A percentile compares a stretch with the other conserved stretches of the same genome.
phyloP scores from a whole-genome alignment of 2,329 filamentous ascomycete species.

The Aspergillus sp. region DNA sequence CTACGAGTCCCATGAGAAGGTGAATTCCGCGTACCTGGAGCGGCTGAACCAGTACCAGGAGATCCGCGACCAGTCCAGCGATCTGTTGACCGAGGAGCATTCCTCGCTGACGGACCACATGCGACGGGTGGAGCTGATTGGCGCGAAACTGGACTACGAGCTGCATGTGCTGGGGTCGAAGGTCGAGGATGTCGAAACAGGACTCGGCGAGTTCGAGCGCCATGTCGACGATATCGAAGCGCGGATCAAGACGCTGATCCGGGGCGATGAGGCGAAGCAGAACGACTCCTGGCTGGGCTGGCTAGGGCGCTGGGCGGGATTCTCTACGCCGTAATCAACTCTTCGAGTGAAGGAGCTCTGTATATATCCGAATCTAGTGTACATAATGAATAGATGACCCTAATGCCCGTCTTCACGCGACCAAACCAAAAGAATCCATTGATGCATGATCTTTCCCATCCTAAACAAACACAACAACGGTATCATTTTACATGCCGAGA shows the following conservation, averaged over 20 bases:
- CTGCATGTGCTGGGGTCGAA: slow-evolving; percentile 75
- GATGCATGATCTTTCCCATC: neutral
- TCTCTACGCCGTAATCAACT: slow-evolving; percentile 16
- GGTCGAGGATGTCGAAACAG: slow-evolving; percentile 83
- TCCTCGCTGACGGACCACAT: slow-evolving; percentile 67
- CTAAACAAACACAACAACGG: neutral
- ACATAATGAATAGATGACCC: neutral
- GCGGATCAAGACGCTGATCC: slow-evolving; percentile 62
- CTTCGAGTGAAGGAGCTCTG: neutral
- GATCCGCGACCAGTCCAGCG: slow-evolving; percentile 65
- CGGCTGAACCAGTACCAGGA: slow-evolving; percentile 68
- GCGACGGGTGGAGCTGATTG: slow-evolving; percentile 75
- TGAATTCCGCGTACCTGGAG: slow-evolving; percentile 67
- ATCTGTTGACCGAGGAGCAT: slow-evolving; percentile 68
- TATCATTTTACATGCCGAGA: slow-evolving; percentile 45
- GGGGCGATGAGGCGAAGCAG: slow-evolving; percentile 62
- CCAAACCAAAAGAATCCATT: neutral
- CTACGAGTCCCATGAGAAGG: slow-evolving; percentile 61
- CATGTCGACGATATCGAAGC: slow-evolving; percentile 72
- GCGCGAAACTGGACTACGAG: slow-evolving; percentile 89
- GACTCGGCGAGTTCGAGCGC: slow-evolving; percentile 73
- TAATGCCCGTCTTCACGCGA: neutral
- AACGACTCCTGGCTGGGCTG: slow-evolving; percentile 62
- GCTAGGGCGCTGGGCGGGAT: slow-evolving; percentile 38
- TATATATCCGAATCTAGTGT: slow-evolving; percentile 2